Evolutionary conservation across 345 rosid species (phyloP), one percentile per base, ranked within the genome.

Genomic region (Reutealis trisperma): DNA sequence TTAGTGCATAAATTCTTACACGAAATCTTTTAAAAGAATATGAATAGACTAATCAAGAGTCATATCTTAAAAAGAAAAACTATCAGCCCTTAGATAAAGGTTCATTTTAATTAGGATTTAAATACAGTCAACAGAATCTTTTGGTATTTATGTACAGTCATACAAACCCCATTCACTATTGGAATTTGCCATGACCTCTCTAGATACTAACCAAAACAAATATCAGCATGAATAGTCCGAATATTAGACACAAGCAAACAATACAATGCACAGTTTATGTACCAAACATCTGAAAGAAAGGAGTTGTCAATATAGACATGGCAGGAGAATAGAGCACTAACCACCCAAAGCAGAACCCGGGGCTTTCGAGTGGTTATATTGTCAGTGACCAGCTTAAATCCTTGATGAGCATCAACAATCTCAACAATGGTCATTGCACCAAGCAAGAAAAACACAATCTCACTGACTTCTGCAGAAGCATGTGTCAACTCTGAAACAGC

Each of bases 371-470:
- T 90, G 55, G 96, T 96, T 76, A 96, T 96, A 84, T 89, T 92
- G 85, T 96, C 98, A 30, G 98, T 96, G 75, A 96, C 98, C 60
- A 96, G 86, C 88, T 96, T 96, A 89, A 96, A 96, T 72, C 99
- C 99, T 91, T 96, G 99, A 86, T 96, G 99, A 70, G 99, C 98
- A 84, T 96, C 99, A 67, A 96, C 93, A 70, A 95, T 93, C 90
- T 95, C 98, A 52, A 93, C 98, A 34, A 96, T 96, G 60, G 99
- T 96, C 99, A 96, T 96, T 27, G 99, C 99, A 15, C 99, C 99
- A 14, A 96, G 97, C 85, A 96, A 79, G 90, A 96, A 96, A 77
- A 96, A 93, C 2, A 96, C 99, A 74, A 96, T 93, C 78, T 93
- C 95, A 81, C 96, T 93, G 74, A 92, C 99, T 93, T 93, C 97